Conservation (phyloP, 1,284 basidiomycete species). For the Pisolithus thermaeus region DNA sequence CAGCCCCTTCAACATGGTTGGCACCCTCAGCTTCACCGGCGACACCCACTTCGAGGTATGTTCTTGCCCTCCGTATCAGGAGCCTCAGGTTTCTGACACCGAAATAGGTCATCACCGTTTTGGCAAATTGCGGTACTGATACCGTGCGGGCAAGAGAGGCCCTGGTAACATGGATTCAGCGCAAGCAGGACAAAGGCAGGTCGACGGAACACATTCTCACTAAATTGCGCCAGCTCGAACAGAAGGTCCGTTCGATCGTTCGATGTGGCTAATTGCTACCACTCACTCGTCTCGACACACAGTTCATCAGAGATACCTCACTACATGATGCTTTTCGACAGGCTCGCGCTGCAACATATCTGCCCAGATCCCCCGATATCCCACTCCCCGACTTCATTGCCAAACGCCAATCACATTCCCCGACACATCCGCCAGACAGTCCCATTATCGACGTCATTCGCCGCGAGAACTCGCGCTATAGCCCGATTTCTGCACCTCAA, state of each 20-base stretch:
- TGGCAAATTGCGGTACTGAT: constrained; percentile 29
- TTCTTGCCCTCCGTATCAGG: neutral
- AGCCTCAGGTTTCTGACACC: constrained; percentile 2
- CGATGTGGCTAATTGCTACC: neutral
- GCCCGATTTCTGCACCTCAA: neutral
- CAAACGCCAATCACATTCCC: neutral
- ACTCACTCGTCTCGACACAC: constrained; percentile 6
- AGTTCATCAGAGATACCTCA: constrained; percentile 26
- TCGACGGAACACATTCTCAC: constrained; percentile 26
- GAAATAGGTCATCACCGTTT: constrained; percentile 25
- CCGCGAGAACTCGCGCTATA: neutral
- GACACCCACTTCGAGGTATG: constrained; percentile 26
- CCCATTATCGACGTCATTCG: neutral
- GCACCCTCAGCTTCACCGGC: constrained; percentile 23
- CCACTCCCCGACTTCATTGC: constrained; percentile 16
- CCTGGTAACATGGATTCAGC: constrained; percentile 26
- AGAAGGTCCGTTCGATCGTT: constrained; percentile 20
- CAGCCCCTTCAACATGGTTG: constrained; percentile 16
- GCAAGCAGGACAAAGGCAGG: constrained; percentile 24
- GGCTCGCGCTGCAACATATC: constrained; percentile 23
- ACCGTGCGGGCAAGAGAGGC: constrained; percentile 23
- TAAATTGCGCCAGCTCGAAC: constrained; percentile 23
- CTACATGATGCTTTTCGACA: constrained; percentile 28
- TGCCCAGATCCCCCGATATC: constrained; percentile 23
- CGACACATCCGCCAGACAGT: neutral